Evolutionary conservation across 805 yeast species (phyloP).

Genomic region (Grigorovia yakushimaensis): DNA sequence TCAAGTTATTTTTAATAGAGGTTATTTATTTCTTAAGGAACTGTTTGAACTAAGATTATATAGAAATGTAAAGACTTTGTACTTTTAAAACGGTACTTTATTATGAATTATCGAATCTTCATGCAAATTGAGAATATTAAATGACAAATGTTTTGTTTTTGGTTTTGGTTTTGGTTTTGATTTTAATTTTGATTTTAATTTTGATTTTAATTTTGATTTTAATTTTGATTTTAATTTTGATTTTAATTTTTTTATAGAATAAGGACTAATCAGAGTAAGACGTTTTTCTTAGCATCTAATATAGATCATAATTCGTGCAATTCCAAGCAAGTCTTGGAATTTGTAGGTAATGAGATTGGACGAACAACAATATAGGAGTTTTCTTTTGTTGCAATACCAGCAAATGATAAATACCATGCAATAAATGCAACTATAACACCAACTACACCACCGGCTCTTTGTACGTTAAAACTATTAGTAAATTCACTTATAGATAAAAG

Average conservation of each 20-base stretch:
- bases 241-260: background rate
- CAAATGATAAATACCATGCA: slow-evolving; percentile 63
- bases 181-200: too few species aligned
- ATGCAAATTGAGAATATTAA: background rate
- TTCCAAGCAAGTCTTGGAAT: slow-evolving; percentile 8
- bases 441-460: slow-evolving; percentile 52
- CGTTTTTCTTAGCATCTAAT: background rate
- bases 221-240: background rate
- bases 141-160: background rate
- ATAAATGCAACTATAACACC: slow-evolving; percentile 51
- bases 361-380: slow-evolving; percentile 37
- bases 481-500: slow-evolving; percentile 45
- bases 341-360: slow-evolving; percentile 28
- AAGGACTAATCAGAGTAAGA: too few species aligned
- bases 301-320: background rate
- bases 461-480: slow-evolving; percentile 31
- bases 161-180: background rate
- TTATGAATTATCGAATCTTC: background rate
- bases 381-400: slow-evolving; percentile 55
- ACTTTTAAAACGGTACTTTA: background rate
- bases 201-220: background rate
- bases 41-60: background rate
- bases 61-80: background rate
- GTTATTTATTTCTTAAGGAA: background rate
- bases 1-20: too few species aligned